Percentiles rank a stretch among this genome's conserved stretches.
Evolutionary conservation across 345 rosid species (phyloP).

Genomic region (Eucalyptus viminalis): DNA sequence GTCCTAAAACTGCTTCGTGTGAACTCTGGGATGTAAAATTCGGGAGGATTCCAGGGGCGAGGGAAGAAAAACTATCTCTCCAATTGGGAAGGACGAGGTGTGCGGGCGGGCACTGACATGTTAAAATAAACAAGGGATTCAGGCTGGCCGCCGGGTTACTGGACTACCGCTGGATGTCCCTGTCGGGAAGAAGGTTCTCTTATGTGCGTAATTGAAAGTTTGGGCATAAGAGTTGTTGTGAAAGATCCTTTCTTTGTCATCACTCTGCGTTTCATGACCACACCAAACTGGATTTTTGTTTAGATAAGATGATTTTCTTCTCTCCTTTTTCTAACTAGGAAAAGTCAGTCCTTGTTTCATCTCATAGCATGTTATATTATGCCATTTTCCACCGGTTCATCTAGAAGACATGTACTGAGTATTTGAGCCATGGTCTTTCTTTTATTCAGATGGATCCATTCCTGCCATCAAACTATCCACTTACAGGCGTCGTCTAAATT

Average conservation of each 20-base stretch:
- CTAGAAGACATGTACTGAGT: not conserved
- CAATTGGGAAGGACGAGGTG: too few relatives aligned
- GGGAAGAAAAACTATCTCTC: too few relatives aligned
- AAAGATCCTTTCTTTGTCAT: not conserved
- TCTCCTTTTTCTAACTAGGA: not conserved
- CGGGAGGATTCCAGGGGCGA: too few relatives aligned
- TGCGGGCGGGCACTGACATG: fast-evolving
- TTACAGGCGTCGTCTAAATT: conserved; percentile 58
- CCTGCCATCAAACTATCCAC: conserved; percentile 84
- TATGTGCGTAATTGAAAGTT: not conserved
- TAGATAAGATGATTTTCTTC: not conserved
- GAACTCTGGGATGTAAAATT: too few relatives aligned
- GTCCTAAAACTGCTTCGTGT: too few relatives aligned
- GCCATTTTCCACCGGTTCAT: not conserved
- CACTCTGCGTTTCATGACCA: not conserved
- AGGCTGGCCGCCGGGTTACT: not conserved
- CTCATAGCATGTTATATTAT: not conserved
- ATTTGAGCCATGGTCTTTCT: not conserved
- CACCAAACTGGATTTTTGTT: not conserved
- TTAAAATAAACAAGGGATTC: too few relatives aligned
- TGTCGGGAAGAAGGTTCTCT: not conserved
- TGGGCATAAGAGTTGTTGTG: not conserved
- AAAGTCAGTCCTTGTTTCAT: not conserved
- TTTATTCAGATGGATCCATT: conserved; percentile 67
- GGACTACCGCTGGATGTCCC: too few relatives aligned